Base-by-base conservation (phyloP, 1,139 yeast species). In the Pichia sp. region DNA sequence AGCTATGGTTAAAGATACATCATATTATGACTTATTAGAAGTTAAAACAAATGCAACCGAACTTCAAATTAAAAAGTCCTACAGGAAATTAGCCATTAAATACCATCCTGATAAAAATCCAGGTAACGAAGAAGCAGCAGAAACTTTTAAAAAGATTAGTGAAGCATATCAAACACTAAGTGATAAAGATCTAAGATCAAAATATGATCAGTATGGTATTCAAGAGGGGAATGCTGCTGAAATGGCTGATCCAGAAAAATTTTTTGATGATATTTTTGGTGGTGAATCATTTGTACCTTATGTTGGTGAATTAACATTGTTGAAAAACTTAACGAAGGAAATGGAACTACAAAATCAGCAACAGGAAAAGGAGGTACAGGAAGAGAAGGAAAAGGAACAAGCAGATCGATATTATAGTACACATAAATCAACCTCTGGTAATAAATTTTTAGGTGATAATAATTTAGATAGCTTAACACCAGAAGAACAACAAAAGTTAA, bases 91-190 rank as follows among this genome's bases (percentile, higher is more conserved):
- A 58, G 97, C 97, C 15, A 85, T 92, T 63, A 73, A 70, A 51
- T 84, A 88, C 48, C 98, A 94, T 65, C 98, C 98, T 1, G 98
- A 92, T 67, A 94, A 92, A 71, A 89, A 92, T 61, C 97, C 96
- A 15, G 80, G 84, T 59, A 85, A 84, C 59, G 94, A 92, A 11
- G 70, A 72, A 40, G 96, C 97, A 9, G 88, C 90, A 24, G 76
- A 78, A 42, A 55, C 63, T 18, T 65, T 65, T 46, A 64, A 79
- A 58, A 76, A 73, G 53, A 77, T 81, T n/a, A 82, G 83, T 30
- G 89, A 85, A 62, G 95, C 94, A 2, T 85, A 85, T 61, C 94
- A 85, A 63, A 95, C 90, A 0, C 70, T 90, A 56, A 80, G 89
- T 53, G 94, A 88, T 62, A 82, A 80, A 7, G 73, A 74, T 20